These are phyloP conservation scores for Heterotrichella gracilis DNA, from an alignment of 352 stramenopile species.

Conservation along the genomic window DNA sequence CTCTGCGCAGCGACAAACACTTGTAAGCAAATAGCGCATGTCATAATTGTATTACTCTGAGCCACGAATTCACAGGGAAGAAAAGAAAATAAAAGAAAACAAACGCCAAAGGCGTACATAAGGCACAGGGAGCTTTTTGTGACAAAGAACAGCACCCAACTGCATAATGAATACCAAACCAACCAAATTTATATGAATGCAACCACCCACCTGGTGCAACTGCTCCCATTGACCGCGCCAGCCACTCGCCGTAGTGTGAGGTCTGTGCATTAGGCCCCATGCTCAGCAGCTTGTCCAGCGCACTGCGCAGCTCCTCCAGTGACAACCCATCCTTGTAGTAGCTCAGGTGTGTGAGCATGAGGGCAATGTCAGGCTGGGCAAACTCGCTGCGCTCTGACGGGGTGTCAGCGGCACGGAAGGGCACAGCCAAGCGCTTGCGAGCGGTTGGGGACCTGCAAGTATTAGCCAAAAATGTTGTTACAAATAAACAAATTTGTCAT, in stretches of 20 bases:
- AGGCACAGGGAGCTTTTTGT: too few relatives aligned
- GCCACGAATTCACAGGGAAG: too few relatives aligned
- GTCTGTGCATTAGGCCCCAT: neutral
- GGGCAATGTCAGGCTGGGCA: conserved; percentile 41
- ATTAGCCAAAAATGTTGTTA: too few relatives aligned
- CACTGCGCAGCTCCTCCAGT: neutral
- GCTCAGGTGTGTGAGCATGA: conserved; percentile 35
- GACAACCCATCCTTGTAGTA: neutral
- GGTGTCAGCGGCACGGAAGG: conserved; percentile 40
- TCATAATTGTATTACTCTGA: too few relatives aligned
- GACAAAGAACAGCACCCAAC: too few relatives aligned
- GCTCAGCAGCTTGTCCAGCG: neutral
- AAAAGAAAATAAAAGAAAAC: too few relatives aligned
- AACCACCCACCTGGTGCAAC: neutral
- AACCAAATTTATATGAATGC: too few relatives aligned
- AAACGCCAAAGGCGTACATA: too few relatives aligned
- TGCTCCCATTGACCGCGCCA: neutral
- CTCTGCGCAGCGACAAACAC: too few relatives aligned
- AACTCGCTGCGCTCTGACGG: conserved; percentile 42
- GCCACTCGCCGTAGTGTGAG: neutral
- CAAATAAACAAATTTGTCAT: too few relatives aligned
- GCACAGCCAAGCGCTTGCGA: conserved; percentile 37
- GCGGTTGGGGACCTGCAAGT: conserved; percentile 13
- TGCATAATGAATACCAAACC: too few relatives aligned
- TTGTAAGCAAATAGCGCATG: too few relatives aligned